These are phyloP conservation scores for Abrus precatorius DNA, from an alignment of 306 rosid genomes.

Conservation along the genomic window DNA sequence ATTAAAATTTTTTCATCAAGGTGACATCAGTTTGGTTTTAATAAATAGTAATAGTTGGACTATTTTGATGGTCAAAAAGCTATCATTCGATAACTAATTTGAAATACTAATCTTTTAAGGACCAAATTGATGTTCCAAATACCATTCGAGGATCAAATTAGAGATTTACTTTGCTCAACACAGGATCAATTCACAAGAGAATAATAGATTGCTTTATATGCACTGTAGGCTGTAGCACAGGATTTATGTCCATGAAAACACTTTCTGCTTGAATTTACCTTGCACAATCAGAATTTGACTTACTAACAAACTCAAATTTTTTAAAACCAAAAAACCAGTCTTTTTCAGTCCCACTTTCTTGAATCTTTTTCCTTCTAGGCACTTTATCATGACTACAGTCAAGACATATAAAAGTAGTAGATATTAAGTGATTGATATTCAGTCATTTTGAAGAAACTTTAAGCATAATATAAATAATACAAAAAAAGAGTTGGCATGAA, in stretches of 20 bases:
- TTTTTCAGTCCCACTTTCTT: neutral
- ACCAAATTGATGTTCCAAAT: neutral
- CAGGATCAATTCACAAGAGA: conserved; percentile 6
- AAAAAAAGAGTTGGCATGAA: neutral
- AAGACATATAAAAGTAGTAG: neutral
- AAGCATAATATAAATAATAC: neutral
- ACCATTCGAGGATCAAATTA: neutral
- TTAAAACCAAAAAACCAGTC: conserved; percentile 5
- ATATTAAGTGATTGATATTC: neutral
- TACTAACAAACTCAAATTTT: neutral
- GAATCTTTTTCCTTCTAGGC: neutral
- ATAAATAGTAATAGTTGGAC: neutral
- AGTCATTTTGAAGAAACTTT: neutral
- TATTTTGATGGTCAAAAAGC: neutral
- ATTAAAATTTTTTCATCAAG: neutral
- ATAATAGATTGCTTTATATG: neutral
- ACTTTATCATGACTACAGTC: neutral
- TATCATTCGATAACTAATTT: neutral
- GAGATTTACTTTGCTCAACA: neutral
- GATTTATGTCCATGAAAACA: neutral
- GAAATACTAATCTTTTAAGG: neutral
- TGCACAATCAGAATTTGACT: neutral
- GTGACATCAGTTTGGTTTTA: neutral
- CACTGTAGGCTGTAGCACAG: neutral
- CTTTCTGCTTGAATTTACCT: neutral